Base-by-base conservation (phyloP, 2,329 filamentous ascomycete genomes). In the Fusarium coicis region DNA sequence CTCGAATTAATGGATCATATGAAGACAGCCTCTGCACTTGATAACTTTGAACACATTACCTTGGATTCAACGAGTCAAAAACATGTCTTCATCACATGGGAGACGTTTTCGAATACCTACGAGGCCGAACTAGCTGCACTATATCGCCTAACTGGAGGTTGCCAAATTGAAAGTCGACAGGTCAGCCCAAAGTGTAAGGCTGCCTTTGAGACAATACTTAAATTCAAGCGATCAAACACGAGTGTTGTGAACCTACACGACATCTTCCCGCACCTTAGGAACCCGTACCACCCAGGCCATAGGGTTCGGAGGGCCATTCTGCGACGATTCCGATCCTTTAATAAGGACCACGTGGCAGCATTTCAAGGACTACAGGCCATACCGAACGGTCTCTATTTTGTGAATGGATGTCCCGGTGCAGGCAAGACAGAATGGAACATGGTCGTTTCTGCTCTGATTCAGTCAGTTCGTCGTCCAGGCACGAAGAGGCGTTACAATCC, bases 1-100 rank as follows among this genome's bases (percentile, higher is more conserved):
- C 26, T 81, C 78, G 55, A 93, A 85, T 80, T 93, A 85, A 82
- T 92, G 90, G 62, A 88, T 81, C 85, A 90, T 86, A 82, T 93
- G 89, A 84, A 91, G 87, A 79, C 91, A 87, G 78, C 88, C 86
- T 21, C 88, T 85, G 0, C 65, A 8, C 72, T 80, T 0, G 66
- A 74, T 3, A 72, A 79, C 11, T 56, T 76, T 10, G 10, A 40
- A 5, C 66, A 42, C 10, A 57, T 80, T 2, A 50, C n/a, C 1
- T 11, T 80, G 3, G 68, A 73, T 11, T 39, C 75, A 2, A 7
- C 54, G 1, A 74, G 66, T 2, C 46, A 50, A 4, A 78, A 79
- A 19, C 58, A 71, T 0, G 70, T 82, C 10, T 74, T 52, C 5
- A 80, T 82, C 7, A 58, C 63, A 0, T 81, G 79, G 79, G 76